phyloP scores from a whole-genome alignment of 139 green algal genomes.

The Coelastrella sp. region DNA sequence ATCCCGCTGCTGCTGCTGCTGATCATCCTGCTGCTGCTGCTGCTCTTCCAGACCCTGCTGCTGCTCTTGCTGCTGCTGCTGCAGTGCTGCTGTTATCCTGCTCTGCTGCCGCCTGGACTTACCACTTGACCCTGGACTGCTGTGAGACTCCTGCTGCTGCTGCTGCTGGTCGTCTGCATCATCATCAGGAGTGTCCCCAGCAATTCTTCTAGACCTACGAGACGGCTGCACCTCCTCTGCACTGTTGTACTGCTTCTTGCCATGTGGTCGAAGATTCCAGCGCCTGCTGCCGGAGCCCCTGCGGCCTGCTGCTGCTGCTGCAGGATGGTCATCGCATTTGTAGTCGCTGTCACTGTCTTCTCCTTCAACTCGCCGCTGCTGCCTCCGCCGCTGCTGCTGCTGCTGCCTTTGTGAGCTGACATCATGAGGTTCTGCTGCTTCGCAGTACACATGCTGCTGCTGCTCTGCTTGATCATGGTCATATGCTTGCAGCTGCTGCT shows the following conservation, averaged over 20 bases:
- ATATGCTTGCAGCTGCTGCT: slow-evolving; percentile 1
- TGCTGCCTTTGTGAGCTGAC: background rate
- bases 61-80: slow-evolving; percentile 12
- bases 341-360: background rate
- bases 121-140: background rate
- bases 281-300: background rate
- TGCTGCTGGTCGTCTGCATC: background rate
- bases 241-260: slow-evolving; percentile 18
- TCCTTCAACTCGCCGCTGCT: background rate
- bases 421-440: background rate
- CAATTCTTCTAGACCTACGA: slow-evolving; percentile 21
- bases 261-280: slow-evolving; percentile 20
- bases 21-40: slow-evolving; percentile 10
- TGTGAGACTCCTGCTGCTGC: slow-evolving; percentile 6
- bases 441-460: background rate
- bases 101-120: background rate
- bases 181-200: slow-evolving; percentile 8
- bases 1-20: background rate
- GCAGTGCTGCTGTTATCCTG: background rate
- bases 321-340: background rate
- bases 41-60: background rate
- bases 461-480: background rate
- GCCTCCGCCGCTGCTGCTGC: background rate
- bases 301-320: slow-evolving; percentile 4
- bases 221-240: slow-evolving; percentile 16